Evolutionary conservation across 1,284 basidiomycete genomes (phyloP), one percentile per base, ranked within the genome.

Genomic region (Sparassis latifolia): DNA sequence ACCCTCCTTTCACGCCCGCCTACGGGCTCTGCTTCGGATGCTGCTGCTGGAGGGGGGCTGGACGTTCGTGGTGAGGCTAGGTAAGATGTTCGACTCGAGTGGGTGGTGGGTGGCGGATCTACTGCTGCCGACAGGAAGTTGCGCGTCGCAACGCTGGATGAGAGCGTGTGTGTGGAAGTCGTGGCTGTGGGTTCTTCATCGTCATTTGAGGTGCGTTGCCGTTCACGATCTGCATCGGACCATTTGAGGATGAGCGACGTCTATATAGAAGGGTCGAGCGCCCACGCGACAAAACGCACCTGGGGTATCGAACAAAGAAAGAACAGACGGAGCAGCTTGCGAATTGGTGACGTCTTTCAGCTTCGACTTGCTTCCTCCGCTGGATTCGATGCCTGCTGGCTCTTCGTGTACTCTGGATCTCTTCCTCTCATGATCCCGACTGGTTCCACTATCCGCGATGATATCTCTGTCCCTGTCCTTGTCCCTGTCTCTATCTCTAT

Each of bases 291-390:
- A 10, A 35, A 29, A n/a, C 4, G 28, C 58, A 60, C 57, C 66
- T 47, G 65, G 65, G 10, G 62, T 71, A 54, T 75, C 72, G 39
- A 73, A 58, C 40, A 42, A 10, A 32, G 12, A 70, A 65, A 43
- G 76, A 61, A 57, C 58, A 27, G 64, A 52, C 48, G 66, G 71
- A 44, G 62, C 65, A 55, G 66, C 67, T 31, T 69, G 71, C 7
- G 79, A 76, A 63, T 85, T 84, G 31, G 81, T 84, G 56, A 84
- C 78, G 61, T 86, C 83, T 67, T 82, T 82, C 50, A 85, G 66
- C 62, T 72, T 78, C 46, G 68, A 67, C 59, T 78, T 78, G 58
- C 71, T 69, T 51, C 67, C 52, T 66, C 64, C 10, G 54, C 52
- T 39, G 54, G 53, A 49, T 20, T 20, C 20, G 20, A 20, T 20